Evolutionary conservation across 257 asterid species (phyloP).

Genomic region (Solanum commersonii): DNA sequence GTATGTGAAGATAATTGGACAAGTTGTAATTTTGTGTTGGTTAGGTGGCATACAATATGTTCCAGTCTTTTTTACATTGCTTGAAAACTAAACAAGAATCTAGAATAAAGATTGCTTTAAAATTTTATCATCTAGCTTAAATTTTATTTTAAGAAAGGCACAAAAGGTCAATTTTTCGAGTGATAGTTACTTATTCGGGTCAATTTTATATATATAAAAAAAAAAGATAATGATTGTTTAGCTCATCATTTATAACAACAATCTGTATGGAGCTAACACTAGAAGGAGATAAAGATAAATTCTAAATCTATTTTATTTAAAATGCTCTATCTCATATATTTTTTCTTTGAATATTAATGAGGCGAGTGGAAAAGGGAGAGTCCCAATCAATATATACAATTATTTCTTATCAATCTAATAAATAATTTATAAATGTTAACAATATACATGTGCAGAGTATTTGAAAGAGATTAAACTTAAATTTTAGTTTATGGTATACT

Average conservation of each 20-base stretch:
- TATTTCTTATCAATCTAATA: neutral
- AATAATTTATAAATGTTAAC: neutral
- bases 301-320: neutral
- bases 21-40: neutral
- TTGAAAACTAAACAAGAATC: neutral
- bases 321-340: neutral
- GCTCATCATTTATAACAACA: neutral
- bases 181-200: neutral
- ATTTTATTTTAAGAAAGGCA: neutral
- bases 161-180: neutral
- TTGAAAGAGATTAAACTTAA: neutral
- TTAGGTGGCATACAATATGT: neutral
- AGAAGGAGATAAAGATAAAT: neutral
- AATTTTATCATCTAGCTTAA: neutral
- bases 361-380: neutral
- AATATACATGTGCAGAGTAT: neutral
- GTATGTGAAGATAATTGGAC: neutral
- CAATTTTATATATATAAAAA: neutral
- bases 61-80: neutral
- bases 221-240: neutral
- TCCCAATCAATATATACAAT: neutral
- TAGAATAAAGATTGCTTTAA: neutral
- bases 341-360: neutral
- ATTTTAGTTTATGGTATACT: neutral
- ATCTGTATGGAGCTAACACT: neutral